Evolutionary conservation across 202 grass and related monocot genomes (phyloP), one percentile per base, ranked within the genome.

Genomic region (Dendrocalamus latiflorus): DNA sequence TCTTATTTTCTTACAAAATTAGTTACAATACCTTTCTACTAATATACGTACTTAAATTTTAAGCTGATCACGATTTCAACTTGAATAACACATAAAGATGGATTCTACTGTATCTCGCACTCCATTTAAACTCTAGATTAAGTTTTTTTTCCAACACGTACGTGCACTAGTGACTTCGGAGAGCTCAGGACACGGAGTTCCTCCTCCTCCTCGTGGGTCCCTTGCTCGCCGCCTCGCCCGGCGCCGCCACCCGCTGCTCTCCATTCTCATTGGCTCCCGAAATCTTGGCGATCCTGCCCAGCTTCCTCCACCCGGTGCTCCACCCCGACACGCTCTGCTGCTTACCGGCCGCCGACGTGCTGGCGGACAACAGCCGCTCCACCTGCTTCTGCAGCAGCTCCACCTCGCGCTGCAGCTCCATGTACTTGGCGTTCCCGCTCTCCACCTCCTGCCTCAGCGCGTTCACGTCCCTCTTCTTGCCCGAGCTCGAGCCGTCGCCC

Each of bases 331-430:
- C n/a, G n/a, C n/a, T 74, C 18, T 77, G 65, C 24, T 81, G 79
- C 77, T 91, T 93, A n/a, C 79, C 65, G 2, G 50, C 68, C 4
- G 78, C 86, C 20, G 88, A 79, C 8, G 81, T 9, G 74, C 50
- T 17, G 79, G 73, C 77, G 17, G 50, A 49, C 50, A 53, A 5
- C 50, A 53, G 17, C 55, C 85, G 88, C 68, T 91, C 90, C 16
- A 95, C 86, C 70, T 91, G 85, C 77, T 92, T 91, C 77, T 93
- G 95, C 8, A 98, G 80, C 74, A 53, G 72, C 70, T 98, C 95
- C 95, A 95, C 93, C 72, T 98, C 95, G 77, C 85, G 90, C 86
- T 98, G 95, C 72, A 98, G 92, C 83, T 98, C 93, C 44, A 95
- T 81, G 65, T 98, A 98, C 92, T 93, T 98, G 82, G 89, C 85